Evolutionary conservation across 2,329 filamentous ascomycete genomes (phyloP).

Genomic region (Phialophora tarda): DNA sequence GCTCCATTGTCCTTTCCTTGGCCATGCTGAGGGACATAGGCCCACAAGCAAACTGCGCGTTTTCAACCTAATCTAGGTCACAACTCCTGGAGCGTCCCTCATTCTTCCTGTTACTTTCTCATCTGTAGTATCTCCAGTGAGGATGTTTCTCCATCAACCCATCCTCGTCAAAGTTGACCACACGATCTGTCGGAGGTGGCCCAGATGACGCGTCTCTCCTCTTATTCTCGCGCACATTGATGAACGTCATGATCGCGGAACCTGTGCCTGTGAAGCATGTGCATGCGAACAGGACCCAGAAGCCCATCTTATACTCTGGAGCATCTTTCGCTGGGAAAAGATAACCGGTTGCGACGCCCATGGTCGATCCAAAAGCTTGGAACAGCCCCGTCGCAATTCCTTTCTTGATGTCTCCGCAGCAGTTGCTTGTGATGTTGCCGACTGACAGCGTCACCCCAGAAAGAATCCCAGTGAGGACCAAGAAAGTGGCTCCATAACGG

Average conservation of each 20-base stretch:
- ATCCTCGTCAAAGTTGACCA: slow-evolving; percentile 28
- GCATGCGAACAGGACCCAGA: slow-evolving; percentile 26
- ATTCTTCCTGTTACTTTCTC: not conserved
- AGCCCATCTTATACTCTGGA: slow-evolving; percentile 23
- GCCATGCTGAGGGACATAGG: not conserved
- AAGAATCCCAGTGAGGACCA: slow-evolving; percentile 24
- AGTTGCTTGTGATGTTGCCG: slow-evolving; percentile 27
- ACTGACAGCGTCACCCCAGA: slow-evolving; percentile 27
- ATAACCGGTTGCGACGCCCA: slow-evolving; percentile 27
- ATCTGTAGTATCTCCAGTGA: slow-evolving; percentile 28
- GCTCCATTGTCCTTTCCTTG: not conserved
- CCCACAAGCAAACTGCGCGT: not conserved
- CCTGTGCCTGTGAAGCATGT: slow-evolving; percentile 26
- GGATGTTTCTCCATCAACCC: slow-evolving; percentile 30
- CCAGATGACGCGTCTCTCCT: slow-evolving; percentile 18
- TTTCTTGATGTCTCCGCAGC: slow-evolving; percentile 31
- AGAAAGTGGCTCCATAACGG: slow-evolving; percentile 26
- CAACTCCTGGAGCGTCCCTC: not conserved
- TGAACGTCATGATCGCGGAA: slow-evolving; percentile 21
- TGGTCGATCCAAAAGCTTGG: slow-evolving; percentile 28
- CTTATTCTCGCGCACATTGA: slow-evolving; percentile 25
- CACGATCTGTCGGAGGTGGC: slow-evolving; percentile 21
- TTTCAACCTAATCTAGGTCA: not conserved
- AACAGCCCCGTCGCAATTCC: slow-evolving; percentile 23
- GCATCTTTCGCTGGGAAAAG: slow-evolving; percentile 24